Evolutionary conservation across 2,329 filamentous ascomycete species (phyloP).

Genomic region (Fusarium cyanostomum): DNA sequence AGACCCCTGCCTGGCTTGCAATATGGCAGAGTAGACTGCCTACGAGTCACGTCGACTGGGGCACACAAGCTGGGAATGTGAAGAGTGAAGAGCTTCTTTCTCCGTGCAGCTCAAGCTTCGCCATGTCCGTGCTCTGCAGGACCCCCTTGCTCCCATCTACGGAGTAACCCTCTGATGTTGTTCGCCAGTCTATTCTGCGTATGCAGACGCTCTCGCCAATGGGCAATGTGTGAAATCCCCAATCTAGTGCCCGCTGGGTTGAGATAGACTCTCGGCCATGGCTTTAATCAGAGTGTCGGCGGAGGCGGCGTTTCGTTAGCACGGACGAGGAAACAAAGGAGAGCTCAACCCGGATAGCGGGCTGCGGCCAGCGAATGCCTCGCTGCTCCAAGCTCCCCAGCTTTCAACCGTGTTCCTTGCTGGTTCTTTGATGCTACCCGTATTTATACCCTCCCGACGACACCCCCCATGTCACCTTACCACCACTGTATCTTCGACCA

Average conservation of each 20-base stretch:
- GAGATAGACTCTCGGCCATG: slow-evolving; percentile 29
- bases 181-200: not conserved
- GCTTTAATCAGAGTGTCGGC: slow-evolving; percentile 19
- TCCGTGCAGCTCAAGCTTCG: not conserved
- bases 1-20: slow-evolving; percentile 27
- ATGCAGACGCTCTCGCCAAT: not conserved
- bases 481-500: slow-evolving; percentile 3
- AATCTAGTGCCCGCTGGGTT: slow-evolving; percentile 15
- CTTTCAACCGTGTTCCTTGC: slow-evolving; percentile 27
- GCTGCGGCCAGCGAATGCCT: not conserved
- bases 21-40: slow-evolving; percentile 12
- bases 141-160: not conserved
- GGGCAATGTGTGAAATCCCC: too few species aligned
- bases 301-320: slow-evolving; percentile 10
- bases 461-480: slow-evolving; percentile 25
- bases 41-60: not conserved
- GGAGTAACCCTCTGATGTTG: not conserved
- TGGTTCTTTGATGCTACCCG: slow-evolving; percentile 11
- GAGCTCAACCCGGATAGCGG: slow-evolving; percentile 13
- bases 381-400: slow-evolving; percentile 26
- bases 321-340: not conserved
- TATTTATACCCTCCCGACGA: too few species aligned
- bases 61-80: not conserved
- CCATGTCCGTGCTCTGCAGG: not conserved
- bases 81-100: not conserved